Base-by-base conservation (phyloP, 2,329 filamentous ascomycete genomes). In the Xylariaceae sp. region DNA sequence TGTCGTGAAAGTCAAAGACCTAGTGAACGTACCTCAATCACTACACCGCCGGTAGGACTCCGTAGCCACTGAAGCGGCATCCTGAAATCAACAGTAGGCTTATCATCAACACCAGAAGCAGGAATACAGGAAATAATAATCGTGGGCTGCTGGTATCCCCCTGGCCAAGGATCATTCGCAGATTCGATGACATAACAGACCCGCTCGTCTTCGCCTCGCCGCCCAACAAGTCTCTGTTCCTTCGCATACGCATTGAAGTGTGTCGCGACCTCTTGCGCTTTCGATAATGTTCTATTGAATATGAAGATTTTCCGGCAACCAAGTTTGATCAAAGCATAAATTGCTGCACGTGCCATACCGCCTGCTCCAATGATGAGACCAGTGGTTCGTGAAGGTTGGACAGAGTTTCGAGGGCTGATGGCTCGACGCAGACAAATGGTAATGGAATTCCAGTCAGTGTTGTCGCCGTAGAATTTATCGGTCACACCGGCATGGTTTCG, bases 101-200 rank as follows among this genome's bases (percentile, higher is more conserved):
- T 78, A 37, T 83, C 82, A 24, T 84, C 80, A 9, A 83, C 76
- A 1, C 81, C 80, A 48, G 85, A 82, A 1, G 86, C 85, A 0
- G 87, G 87, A 20, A 91, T 87, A 61, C 87, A 89, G 1, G 85
- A 89, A 1, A 89, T 76, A 10, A 91, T 81, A 66, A 91, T 85
- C 0, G 86, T 90, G 0, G 88, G 87, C 33, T 81, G 81, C 43
- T 81, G 80, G 59, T 79, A 84, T 1, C 76, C 75, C 24, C 74
- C 67, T 1, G 88, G 88, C 88, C 88, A 91, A 4, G 78, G 71
- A 20, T 85, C 78, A 1, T 77, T 73, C n/a, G 78, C 74, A 2
- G 81, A 84, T 24, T 75, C 69, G 27, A 91, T 67, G 3, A 90
- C 83, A 13, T 74, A 73, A 55, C 83, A 81, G 47, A 77, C 55